Conservation (phyloP, 768 basidiomycete species). For the Pulveroboletus sp. region DNA sequence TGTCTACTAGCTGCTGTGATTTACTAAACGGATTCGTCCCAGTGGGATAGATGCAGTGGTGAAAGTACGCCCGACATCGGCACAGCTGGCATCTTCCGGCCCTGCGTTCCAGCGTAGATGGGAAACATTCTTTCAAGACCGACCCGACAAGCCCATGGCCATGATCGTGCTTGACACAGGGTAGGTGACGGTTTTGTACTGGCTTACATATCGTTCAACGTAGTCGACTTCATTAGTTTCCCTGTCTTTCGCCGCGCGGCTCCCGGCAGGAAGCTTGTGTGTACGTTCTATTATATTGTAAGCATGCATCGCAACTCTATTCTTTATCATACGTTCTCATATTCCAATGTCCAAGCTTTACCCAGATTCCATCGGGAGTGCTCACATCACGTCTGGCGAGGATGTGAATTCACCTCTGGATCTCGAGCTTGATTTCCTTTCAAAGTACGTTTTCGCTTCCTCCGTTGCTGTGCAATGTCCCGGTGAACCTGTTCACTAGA, state of each 20-base stretch:
- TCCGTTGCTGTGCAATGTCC: background rate
- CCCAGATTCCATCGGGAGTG: constrained; percentile 43
- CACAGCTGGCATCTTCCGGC: constrained; percentile 48
- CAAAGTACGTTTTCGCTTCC: constrained; percentile 33
- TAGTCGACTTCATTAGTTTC: constrained; percentile 18
- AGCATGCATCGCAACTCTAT: background rate
- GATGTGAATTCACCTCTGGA: constrained; percentile 40
- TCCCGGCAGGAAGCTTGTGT: constrained; percentile 27
- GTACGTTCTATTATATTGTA: constrained; percentile 33
- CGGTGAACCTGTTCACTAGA: background rate
- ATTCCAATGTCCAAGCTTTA: constrained; percentile 30
- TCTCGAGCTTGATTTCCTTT: constrained; percentile 45
- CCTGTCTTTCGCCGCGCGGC: constrained; percentile 13
- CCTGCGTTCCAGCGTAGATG: constrained; percentile 48
- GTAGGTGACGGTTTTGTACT: constrained; percentile 26
- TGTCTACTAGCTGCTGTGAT: background rate
- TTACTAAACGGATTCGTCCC: background rate
- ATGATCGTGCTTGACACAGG: constrained; percentile 39
- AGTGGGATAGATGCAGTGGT: constrained; percentile 54
- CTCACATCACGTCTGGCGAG: constrained; percentile 44
- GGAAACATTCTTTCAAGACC: constrained; percentile 48
- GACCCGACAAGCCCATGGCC: constrained; percentile 56
- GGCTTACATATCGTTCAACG: background rate
- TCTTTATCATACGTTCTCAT: background rate
- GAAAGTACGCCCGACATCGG: constrained; percentile 49